Base-by-base conservation (phyloP, 305 asterid genomes). In the Solanum hybrid region DNA sequence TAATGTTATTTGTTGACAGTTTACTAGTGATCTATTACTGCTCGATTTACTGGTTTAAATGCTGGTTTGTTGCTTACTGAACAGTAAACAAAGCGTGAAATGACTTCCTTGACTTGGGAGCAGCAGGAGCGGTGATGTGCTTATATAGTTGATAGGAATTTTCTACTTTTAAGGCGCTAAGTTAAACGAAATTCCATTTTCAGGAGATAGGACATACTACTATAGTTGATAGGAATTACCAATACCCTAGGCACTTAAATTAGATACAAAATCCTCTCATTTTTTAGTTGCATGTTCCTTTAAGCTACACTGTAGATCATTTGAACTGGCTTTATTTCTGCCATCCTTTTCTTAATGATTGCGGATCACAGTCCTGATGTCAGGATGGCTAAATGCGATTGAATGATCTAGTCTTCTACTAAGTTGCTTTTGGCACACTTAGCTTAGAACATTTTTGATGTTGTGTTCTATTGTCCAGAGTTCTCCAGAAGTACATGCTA, bases 401-500 rank as follows among this genome's bases (percentile, higher is more conserved):
- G 76, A 33, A 57, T 28, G 18, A 33, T 33, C 76, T 57, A 85
- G 76, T 57, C 46, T 85, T 57, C 73, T 85, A 22, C 88, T 84
- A 26, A 51, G 67, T 57, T 51, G 26, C 42, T 51, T 31, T 71
- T 31, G 39, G 42, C 73, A 31, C 88, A 31, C 42, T 35, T 31
- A 33, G 46, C 88, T 57, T 22, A 22, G 33, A 85, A 57, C 46
- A 57, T 57, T 31, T 57, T 34, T 85, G 88, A 85, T 20, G 20
- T 33, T 31, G 76, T 85, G 76, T 61, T 57, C 46, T 85, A 39
- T 82, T 28, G 20, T 89, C n/a, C 92, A 91, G 92, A 37, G 91
- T 89, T 51, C 90, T 91, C 94, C 98, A 86, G 98, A 96, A 94
- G 97, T 95, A 89, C 98, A 96, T 92, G 96, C 96, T 91, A 96